phyloP scores from a whole-genome alignment of 306 rosid species.

The Medicago lupulina region DNA sequence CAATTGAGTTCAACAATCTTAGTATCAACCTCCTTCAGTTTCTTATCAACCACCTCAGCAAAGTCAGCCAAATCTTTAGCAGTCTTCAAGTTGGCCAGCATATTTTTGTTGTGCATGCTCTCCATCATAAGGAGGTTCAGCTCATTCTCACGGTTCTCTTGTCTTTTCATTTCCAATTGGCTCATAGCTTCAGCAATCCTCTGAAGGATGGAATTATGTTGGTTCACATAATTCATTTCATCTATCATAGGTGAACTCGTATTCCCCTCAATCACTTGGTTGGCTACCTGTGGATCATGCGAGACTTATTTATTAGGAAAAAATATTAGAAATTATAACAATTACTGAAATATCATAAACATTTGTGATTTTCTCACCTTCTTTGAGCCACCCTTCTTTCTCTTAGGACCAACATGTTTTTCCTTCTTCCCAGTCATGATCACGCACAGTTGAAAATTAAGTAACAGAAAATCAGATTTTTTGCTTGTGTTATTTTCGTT shows the following conservation, averaged over 20 bases:
- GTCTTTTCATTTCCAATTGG: background rate
- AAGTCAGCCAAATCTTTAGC: background rate
- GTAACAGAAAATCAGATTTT: background rate
- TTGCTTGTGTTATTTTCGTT: background rate
- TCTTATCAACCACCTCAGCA: background rate
- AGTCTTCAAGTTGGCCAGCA: background rate
- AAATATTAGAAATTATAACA: background rate
- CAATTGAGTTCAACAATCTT: background rate
- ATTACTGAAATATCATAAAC: background rate
- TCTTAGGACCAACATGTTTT: background rate
- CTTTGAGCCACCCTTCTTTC: background rate
- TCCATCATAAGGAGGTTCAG: background rate
- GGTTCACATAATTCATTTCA: background rate
- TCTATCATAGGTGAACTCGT: background rate
- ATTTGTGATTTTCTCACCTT: background rate
- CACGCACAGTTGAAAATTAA: background rate
- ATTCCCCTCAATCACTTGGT: background rate
- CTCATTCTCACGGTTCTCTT: background rate
- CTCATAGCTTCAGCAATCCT: background rate
- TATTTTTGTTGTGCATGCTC: rapidly evolving
- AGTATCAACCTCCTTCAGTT: background rate
- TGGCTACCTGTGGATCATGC: background rate
- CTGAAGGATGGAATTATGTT: background rate
- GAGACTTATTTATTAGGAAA: background rate
- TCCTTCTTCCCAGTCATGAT: background rate